Evolutionary conservation across 2,329 filamentous ascomycete genomes (phyloP).

Genomic region (Colletotrichum karsti): DNA sequence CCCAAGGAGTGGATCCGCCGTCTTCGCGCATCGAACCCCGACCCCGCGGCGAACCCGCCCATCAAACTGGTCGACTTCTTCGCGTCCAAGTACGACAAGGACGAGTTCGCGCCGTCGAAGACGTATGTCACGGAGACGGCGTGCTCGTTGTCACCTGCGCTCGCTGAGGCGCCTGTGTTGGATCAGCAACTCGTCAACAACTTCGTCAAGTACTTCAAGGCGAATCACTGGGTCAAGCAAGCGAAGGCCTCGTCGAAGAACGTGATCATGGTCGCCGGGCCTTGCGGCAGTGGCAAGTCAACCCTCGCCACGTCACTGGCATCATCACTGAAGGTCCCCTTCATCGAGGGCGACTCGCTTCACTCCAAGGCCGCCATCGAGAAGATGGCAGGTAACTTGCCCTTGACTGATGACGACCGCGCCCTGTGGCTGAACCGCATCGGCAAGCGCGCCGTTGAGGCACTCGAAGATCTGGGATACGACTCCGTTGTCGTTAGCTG

Average conservation of each 20-base stretch:
- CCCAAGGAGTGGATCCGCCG: constrained; percentile 52
- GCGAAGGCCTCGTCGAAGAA: constrained; percentile 28
- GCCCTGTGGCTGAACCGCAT: constrained; percentile 40
- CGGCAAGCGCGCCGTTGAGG: constrained; percentile 32
- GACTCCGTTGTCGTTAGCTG: constrained; percentile 45
- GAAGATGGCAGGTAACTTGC: constrained; percentile 38
- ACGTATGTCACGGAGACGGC: constrained; percentile 47
- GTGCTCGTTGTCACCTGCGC: constrained; percentile 52
- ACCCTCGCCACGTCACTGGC: constrained; percentile 44
- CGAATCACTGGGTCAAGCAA: constrained; percentile 48
- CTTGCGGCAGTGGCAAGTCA: constrained; percentile 50
- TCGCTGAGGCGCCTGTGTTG: constrained; percentile 43
- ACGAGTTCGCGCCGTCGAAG: constrained; percentile 54
- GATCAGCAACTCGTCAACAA: constrained; percentile 44
- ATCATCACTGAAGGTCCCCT: constrained; percentile 37
- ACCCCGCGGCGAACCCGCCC: constrained; percentile 56
- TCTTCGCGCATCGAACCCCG: constrained; percentile 51
- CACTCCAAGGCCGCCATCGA: constrained; percentile 42
- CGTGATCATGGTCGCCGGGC: constrained; percentile 45
- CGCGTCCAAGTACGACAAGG: constrained; percentile 41
- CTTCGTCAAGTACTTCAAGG: constrained; percentile 44
- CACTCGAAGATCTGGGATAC: constrained; percentile 36
- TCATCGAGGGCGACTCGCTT: constrained; percentile 50
- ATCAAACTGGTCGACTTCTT: constrained; percentile 65
- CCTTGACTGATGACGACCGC: constrained; percentile 43